These are phyloP conservation scores for Neonothopanus nambi DNA, from an alignment of 1,284 basidiomycete species.

Conservation along the genomic window DNA sequence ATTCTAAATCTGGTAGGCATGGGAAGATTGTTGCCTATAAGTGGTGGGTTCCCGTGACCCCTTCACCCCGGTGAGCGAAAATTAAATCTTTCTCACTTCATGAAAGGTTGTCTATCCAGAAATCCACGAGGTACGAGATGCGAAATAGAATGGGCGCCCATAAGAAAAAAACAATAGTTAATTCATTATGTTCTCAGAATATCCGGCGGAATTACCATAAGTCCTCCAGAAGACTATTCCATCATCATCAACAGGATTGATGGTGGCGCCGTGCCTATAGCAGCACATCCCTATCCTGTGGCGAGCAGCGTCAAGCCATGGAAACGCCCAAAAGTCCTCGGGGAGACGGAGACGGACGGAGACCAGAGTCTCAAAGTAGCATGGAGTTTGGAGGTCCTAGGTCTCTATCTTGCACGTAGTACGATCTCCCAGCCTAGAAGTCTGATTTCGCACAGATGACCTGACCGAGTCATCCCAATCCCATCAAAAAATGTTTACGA, in stretches of 20 bases:
- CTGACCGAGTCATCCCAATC: too few relatives aligned
- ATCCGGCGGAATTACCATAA: not conserved
- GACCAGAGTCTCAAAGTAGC: too few relatives aligned
- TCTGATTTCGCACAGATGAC: too few relatives aligned
- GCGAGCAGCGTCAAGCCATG: too few relatives aligned
- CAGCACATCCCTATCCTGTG: too few relatives aligned
- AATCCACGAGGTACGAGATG: not conserved
- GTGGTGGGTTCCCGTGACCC: not conserved
- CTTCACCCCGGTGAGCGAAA: constrained; percentile 1
- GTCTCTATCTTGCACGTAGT: too few relatives aligned
- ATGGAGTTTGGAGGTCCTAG: too few relatives aligned
- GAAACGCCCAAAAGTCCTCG: too few relatives aligned
- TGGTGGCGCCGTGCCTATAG: not conserved
- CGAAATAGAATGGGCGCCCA: not conserved
- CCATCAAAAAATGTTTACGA: too few relatives aligned
- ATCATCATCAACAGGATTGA: not conserved
- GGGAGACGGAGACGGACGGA: too few relatives aligned
- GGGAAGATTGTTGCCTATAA: not conserved
- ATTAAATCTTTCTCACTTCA: constrained; percentile 8
- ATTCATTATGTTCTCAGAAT: not conserved
- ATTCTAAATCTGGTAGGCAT: constrained; percentile 1
- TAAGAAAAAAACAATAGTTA: not conserved
- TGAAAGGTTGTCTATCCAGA: not conserved
- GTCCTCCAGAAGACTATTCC: not conserved
- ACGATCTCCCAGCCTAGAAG: too few relatives aligned